phyloP scores from a whole-genome alignment of 1,284 basidiomycete species.

The Dichomitus squalens region DNA sequence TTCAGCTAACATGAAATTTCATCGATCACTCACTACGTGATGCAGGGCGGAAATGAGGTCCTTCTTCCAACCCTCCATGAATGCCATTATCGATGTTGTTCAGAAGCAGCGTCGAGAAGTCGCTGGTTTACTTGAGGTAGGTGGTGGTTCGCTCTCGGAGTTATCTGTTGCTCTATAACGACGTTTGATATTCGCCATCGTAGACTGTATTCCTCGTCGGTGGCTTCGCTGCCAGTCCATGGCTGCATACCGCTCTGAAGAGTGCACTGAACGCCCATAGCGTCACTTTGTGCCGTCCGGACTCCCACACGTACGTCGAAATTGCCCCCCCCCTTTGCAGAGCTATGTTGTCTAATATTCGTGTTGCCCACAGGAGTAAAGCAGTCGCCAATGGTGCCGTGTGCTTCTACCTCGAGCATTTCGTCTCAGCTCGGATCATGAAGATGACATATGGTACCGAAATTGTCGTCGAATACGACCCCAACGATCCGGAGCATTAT shows the following conservation, averaged over 20 bases:
- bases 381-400: conserved; percentile 41
- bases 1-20: too few species aligned
- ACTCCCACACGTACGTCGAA: conserved; percentile 46
- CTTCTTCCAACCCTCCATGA: conserved; percentile 44
- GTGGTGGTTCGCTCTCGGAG: too few species aligned
- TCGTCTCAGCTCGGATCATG: conserved; percentile 36
- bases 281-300: conserved; percentile 44
- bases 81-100: conserved; percentile 36
- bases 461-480: conserved; percentile 31
- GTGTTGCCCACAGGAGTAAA: conserved; percentile 22
- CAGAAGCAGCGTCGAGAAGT: conserved; percentile 31
- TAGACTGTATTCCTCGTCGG: conserved; percentile 43
- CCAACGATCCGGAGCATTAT: conserved; percentile 34
- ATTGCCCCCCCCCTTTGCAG: too few species aligned
- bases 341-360: neutral
- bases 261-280: conserved; percentile 30
- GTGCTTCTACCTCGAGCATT: conserved; percentile 39
- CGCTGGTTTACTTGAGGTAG: conserved; percentile 1
- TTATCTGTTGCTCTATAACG: too few species aligned
- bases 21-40: too few species aligned
- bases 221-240: conserved; percentile 43
- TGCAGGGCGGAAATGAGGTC: conserved; percentile 35
- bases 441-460: conserved; percentile 39
- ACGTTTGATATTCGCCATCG: neutral
- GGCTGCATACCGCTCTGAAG: conserved; percentile 35